Conservation (phyloP, 2,329 filamentous ascomycete genomes). For the Fusarium lyarnte region DNA sequence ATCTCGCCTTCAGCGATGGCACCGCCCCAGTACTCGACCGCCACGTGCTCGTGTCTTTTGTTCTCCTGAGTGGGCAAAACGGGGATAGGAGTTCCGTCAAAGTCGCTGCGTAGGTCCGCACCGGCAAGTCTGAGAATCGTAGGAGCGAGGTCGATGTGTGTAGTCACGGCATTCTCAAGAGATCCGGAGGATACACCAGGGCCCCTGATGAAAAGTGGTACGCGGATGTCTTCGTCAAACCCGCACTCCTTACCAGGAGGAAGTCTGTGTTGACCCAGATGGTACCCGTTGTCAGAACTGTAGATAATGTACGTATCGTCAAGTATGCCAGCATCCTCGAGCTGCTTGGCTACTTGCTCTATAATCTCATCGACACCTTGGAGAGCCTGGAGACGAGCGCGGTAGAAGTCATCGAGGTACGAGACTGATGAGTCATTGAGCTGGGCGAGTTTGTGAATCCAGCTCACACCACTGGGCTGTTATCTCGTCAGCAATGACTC, state of each 20-base stretch:
- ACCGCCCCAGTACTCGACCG: slow-evolving; percentile 66
- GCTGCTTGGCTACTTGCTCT: slow-evolving; percentile 54
- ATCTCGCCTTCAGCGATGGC: slow-evolving; percentile 51
- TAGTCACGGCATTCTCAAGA: slow-evolving; percentile 59
- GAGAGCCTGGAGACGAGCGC: slow-evolving; percentile 60
- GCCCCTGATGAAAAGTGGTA: slow-evolving; percentile 66
- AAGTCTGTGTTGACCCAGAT: slow-evolving; percentile 67
- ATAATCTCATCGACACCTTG: slow-evolving; percentile 67
- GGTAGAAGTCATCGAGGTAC: slow-evolving; percentile 62
- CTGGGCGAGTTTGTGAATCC: slow-evolving; percentile 55
- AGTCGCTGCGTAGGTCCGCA: slow-evolving; percentile 56
- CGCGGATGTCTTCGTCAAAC: slow-evolving; percentile 68
- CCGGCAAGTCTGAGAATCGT: slow-evolving; percentile 62
- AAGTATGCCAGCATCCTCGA: slow-evolving; percentile 65
- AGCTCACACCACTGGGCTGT: slow-evolving; percentile 53
- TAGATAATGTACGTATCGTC: slow-evolving; percentile 70
- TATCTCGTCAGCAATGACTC: too few relatives aligned
- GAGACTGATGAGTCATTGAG: slow-evolving; percentile 54
- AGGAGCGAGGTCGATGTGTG: slow-evolving; percentile 71
- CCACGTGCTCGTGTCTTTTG: slow-evolving; percentile 62
- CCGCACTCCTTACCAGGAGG: slow-evolving; percentile 67
- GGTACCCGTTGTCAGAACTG: slow-evolving; percentile 69
- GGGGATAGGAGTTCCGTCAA: slow-evolving; percentile 66
- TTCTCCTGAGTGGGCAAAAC: slow-evolving; percentile 42
- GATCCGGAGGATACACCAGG: slow-evolving; percentile 58